Evolutionary conservation across 208 protist species (phyloP), one percentile per base, ranked within the genome.

Genomic region (Leishmania amazonensis): DNA sequence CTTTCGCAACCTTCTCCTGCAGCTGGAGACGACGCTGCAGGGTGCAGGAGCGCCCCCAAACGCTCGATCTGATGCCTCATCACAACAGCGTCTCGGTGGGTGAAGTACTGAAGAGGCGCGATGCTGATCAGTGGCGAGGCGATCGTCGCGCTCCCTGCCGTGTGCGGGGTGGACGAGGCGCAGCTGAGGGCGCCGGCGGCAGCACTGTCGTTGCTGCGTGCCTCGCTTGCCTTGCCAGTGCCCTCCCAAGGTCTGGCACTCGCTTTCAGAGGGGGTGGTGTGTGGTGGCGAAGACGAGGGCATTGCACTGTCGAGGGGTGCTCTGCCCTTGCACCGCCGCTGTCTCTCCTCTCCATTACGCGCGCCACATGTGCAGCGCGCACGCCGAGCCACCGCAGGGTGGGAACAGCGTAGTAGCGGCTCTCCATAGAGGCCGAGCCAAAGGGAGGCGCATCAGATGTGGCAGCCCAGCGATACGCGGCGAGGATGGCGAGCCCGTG

Each of bases 401-500:
- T 80, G 19, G 85, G 85, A 15, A 88, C 82, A 2, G 81, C 77
- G 42, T 57, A 81, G 65, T 83, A 81, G 31, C 54, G 77, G 19
- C 72, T 83, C 45, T 92, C 90, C 42, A 70, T 47, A 19, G n/a
- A 57, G 21, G 47, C 57, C 15, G 76, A 49, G n/a, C 42, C 38
- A 35, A 6, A 15, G 35, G 28, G 28, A 47, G 49, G 17, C 7
- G 60, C 76, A 38, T 62, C 57, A 5, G 40, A 40, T n/a, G 62
- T 57, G 38, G 80, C 51, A 19, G 85, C 87, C 79, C 88, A 88
- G 57, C 89, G 90, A 79, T 96, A 97, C 77, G 95, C 91, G 57
- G 88, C 75, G 31, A 96, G 76, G 81, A 97, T 97, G 75, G 86
- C 77, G 35, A 97, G 78, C 24, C 94, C 94, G 74, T 91, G 89